Base-by-base conservation (phyloP, 75 land plant species). In the Selaginella moellendorffii region DNA sequence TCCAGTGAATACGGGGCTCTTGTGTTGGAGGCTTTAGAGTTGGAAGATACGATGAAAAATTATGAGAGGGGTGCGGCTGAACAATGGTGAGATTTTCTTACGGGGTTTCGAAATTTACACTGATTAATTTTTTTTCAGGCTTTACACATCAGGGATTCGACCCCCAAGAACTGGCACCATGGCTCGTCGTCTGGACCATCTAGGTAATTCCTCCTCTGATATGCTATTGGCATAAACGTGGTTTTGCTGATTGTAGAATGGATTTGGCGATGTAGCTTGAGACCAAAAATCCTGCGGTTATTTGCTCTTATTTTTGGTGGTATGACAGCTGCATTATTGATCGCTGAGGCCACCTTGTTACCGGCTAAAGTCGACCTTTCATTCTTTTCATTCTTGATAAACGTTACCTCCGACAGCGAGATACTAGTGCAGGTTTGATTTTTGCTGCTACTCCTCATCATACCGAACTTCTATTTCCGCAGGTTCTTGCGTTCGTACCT, bases 311-410 rank as follows among this genome's bases (percentile, higher is more conserved):
- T 83, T 21, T 78, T 95, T 69, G 96, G 85, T 46, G 68, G 54
- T 63, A 84, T 95, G 84, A 81, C 97, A 12, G 84, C 59, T 71
- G 90, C 98, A 0, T 80, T 93, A 69, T 80, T 95, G 28, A 69
- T 95, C 59, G 99, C 96, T 54, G 99, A 95, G 67, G 99, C 99
- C 1, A 95, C 99, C 20, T 63, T 95, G 17, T 68, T 84, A 64
- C 80, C 90, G 23, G 80, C 79, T 42, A 66, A 76, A 52, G 83
- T 90, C 46, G 91, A 95, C 70, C 64, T 95, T 14, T 95, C 96
- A 27, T 80, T 95, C 19, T 95, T 95, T 25, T 95, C 99, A 25
- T 68, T 86, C 26, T 74, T 95, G 12, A 82, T 95, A 27, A 89
- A 86, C 27, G 78, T 77, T 21, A 80, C 81, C n/a, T 78, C 72